phyloP scores from a whole-genome alignment of 129 eudicot genomes.

The Saussurea involucrata region DNA sequence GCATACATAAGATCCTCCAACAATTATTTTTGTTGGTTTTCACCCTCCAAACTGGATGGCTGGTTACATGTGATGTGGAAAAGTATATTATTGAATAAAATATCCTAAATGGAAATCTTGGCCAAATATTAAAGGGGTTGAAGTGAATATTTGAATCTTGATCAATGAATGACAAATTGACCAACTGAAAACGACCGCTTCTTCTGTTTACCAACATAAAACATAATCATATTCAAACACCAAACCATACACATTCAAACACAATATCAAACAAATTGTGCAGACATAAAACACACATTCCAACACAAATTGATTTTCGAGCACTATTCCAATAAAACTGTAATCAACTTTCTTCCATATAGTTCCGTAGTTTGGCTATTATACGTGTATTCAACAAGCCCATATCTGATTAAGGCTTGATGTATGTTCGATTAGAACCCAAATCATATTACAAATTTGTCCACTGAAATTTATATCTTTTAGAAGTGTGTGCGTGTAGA shows the following conservation, averaged over 20 bases:
- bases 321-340: neutral
- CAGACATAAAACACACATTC: neutral
- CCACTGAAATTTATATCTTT: neutral
- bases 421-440: neutral
- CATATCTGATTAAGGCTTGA: neutral
- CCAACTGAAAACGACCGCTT: neutral
- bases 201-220: neutral
- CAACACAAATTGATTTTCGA: neutral
- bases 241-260: neutral
- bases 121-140: neutral
- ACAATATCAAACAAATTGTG: neutral
- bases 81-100: neutral
- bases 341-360: neutral
- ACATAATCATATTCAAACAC: neutral
- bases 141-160: neutral
- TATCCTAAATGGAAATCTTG: neutral
- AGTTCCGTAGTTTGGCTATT: neutral
- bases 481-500: neutral
- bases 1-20: neutral
- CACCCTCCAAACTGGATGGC: neutral
- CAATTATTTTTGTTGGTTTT: neutral
- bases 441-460: neutral
- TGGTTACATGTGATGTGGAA: neutral
- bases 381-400: neutral
- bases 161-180: neutral